phyloP scores from a whole-genome alignment of 768 basidiomycete species.

The Leccinum subtestaceum region DNA sequence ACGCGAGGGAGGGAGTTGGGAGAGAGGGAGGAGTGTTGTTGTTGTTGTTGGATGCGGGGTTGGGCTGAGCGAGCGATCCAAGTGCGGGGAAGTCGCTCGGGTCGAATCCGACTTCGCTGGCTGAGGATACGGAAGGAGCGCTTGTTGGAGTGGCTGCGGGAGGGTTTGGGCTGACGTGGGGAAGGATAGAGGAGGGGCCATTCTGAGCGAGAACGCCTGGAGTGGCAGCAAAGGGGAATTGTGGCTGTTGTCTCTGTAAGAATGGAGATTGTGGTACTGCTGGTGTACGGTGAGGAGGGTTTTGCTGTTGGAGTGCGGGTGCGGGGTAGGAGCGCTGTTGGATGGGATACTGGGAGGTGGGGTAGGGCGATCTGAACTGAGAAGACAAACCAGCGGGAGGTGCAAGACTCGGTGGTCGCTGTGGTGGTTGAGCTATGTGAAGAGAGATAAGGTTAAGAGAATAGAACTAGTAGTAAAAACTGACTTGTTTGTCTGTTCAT shows the following conservation, averaged over 20 bases:
- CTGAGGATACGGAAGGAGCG: conserved; percentile 60
- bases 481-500: conserved; percentile 62
- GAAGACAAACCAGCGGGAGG: conserved; percentile 60
- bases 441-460: too few species aligned
- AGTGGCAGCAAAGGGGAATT: conserved; percentile 55
- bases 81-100: conserved; percentile 88
- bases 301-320: conserved; percentile 51
- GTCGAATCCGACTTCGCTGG: conserved; percentile 77
- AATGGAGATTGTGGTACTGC: conserved; percentile 60
- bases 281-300: conserved; percentile 54
- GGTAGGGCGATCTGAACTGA: conserved; percentile 57
- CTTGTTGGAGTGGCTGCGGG: conserved; percentile 37
- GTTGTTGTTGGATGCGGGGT: conserved; percentile 38
- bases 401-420: conserved; percentile 72
- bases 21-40: conserved; percentile 31
- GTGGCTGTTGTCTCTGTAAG: conserved; percentile 52
- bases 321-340: conserved; percentile 32
- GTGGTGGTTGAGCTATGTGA: conserved; percentile 69
- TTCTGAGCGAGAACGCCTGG: conserved; percentile 52
- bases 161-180: conserved; percentile 54
- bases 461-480: conserved; percentile 12
- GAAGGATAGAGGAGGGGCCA: conserved; percentile 51
- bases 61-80: conserved; percentile 56
- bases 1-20: conserved; percentile 18
- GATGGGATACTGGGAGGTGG: conserved; percentile 36